phyloP scores from a whole-genome alignment of 2,329 filamentous ascomycete genomes.

The Beauveria rudraprayagi region DNA sequence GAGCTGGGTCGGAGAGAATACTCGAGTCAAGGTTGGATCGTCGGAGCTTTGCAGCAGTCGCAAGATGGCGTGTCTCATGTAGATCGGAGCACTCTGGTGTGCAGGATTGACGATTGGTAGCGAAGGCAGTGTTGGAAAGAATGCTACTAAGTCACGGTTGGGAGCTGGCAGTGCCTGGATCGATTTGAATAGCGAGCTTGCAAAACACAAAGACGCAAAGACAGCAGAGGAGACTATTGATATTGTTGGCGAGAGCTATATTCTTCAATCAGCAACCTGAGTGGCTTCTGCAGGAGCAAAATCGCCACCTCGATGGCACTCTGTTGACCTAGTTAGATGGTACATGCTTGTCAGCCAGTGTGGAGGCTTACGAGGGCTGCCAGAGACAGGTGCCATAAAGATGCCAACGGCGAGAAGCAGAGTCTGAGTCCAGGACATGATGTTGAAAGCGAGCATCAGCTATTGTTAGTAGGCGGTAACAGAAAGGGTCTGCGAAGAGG shows the following conservation, averaged over 20 bases:
- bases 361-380: background rate
- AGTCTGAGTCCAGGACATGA: background rate
- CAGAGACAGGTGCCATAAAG: background rate
- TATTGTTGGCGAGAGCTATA: background rate
- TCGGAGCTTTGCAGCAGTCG: slow-evolving; percentile 62
- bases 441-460: background rate
- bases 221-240: background rate
- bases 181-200: background rate
- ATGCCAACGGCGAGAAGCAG: background rate
- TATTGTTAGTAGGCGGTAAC: background rate
- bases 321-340: background rate
- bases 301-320: background rate
- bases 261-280: background rate
- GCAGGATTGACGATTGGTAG: too few species aligned
- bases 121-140: background rate
- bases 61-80: slow-evolving; percentile 66
- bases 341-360: background rate
- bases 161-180: background rate
- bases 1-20: slow-evolving; percentile 50
- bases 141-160: background rate
- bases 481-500: background rate
- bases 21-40: slow-evolving; percentile 56
- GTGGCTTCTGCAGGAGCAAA: background rate
- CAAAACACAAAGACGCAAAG: background rate
- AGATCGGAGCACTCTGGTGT: slow-evolving; percentile 10